Base-by-base conservation (phyloP, 1,139 yeast genomes). In the Wickerhamomyces sp. region DNA sequence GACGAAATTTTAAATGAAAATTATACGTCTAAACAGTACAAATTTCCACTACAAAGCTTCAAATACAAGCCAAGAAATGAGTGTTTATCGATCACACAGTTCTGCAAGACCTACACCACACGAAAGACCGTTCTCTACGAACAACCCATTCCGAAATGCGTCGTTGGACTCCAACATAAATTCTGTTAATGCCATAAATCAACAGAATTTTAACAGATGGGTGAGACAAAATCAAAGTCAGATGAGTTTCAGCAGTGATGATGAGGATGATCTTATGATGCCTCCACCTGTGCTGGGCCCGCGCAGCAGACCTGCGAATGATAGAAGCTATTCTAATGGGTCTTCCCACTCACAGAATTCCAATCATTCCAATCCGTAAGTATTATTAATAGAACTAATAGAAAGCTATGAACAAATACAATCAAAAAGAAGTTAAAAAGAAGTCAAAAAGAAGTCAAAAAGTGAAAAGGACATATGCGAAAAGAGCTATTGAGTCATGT, bases 121-220 rank as follows among this genome's bases (percentile, higher is more conserved):
- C 13, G 29, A 17, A 5, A 67, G 79, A 51, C 68, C 81, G 40
- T 67, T 74, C 45, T 76, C 82, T 13, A 67, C 78, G 22, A 76
- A 76, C 52, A 78, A 78, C 49, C 85, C 85, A 16, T 78, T 78
- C 58, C 68, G 85, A 47, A 54, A 51, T 46, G 54, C 58, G 29
- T 47, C 60, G 16, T 31, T 41, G 31, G 62, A 55, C 33, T 51
- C 55, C 47, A 51, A 50, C 55, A 49, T 58, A 51, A 48, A 54
- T 51, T 44, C 50, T 42, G 48, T 40, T n/a, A 42, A n/a, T 39
- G 42, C 32, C 37, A 53, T 43, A 36, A 48, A 52, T 12, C 60
- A 60, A 36, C 44, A 51, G 18, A 55, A 56, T 28, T 76, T 75
- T 52, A 74, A 72, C 37, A 67, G 63, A 24, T 76, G 82, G 82